Evolutionary conservation across 208 protist species (phyloP).

Genomic region (Wallacemonas sp.): DNA sequence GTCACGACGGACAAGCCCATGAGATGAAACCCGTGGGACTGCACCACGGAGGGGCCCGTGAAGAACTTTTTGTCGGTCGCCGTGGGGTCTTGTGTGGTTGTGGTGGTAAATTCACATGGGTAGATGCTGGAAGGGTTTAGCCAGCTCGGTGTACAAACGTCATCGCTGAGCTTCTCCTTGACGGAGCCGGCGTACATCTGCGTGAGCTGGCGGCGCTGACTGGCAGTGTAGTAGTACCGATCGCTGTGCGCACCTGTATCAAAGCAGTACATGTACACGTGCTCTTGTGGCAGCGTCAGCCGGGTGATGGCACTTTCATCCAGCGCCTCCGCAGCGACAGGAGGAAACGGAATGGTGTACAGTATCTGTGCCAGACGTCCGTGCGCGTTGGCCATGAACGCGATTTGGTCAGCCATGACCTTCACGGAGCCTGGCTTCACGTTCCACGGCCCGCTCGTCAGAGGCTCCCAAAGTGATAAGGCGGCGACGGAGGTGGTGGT

Average conservation of each 20-base stretch:
- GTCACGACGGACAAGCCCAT: conserved; percentile 35
- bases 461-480: conserved; percentile 44
- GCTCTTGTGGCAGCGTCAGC: conserved; percentile 43
- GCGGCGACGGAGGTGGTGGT: neutral
- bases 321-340: conserved; percentile 12
- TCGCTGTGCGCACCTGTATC: conserved; percentile 20
- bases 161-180: conserved; percentile 9
- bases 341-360: conserved; percentile 50
- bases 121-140: conserved; percentile 3
- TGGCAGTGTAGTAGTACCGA: conserved; percentile 55
- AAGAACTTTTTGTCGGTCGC: conserved; percentile 1
- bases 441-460: conserved; percentile 78
- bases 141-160: neutral
- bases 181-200: conserved; percentile 40
- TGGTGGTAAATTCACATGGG: neutral
- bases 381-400: conserved; percentile 69
- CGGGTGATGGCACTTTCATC: conserved; percentile 32
- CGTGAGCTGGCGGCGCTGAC: conserved; percentile 37
- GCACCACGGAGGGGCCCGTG: neutral
- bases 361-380: conserved; percentile 48
- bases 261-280: conserved; percentile 55
- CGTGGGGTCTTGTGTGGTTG: neutral
- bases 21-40: neutral
- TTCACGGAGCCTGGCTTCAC: conserved; percentile 34
- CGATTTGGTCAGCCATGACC: conserved; percentile 28